Base-by-base conservation (phyloP, 805 yeast genomes). In the Wickerhamomyces bisporus region DNA sequence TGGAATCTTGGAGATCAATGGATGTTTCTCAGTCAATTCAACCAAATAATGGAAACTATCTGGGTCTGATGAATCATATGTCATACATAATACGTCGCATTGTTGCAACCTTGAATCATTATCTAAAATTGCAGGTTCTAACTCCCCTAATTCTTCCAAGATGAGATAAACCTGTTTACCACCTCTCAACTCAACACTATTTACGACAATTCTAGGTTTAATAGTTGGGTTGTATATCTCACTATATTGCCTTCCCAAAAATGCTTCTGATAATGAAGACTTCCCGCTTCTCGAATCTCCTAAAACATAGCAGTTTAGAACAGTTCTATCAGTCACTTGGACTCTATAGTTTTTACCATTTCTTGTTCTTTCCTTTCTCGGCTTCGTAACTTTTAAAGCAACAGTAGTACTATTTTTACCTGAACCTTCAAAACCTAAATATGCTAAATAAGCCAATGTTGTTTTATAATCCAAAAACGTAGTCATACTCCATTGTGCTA, bases 401-500 rank as follows among this genome's bases (percentile, higher is more conserved):
- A 66, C 35, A 21, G 57, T 53, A 3, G 70, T 64, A 7, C 55
- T 58, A 14, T 43, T 50, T 33, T 42, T 43, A 17, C 48, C 31
- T 2, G 38, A 9, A 39, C 67, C 74, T 43, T 86, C 95, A 54
- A 83, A 91, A 0, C 98, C 99, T 39, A 93, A 70, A 62, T 86
- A 86, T 0, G 94, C 95, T 44, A 93, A 62, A 52, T 91, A 93
- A 35, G 87, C 94, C 35, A 93, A 70, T 0, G 98, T 88, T 1
- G 87, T 81, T 49, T 73, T 78, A 55, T 84, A 78, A 50, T 89
- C 95, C 23, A 93, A 64, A 48, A 78, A 88, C 0, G 98, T 91
- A 1, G 96, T 87, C 85, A 93, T 84, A 50, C 91, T 82, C 99
- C 99, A 93, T 53, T 91, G 98, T 0, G 98, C 98, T 27, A 93